Base-by-base conservation (phyloP, 2,329 filamentous ascomycete genomes). In the Hymenoscyphus scutula region DNA sequence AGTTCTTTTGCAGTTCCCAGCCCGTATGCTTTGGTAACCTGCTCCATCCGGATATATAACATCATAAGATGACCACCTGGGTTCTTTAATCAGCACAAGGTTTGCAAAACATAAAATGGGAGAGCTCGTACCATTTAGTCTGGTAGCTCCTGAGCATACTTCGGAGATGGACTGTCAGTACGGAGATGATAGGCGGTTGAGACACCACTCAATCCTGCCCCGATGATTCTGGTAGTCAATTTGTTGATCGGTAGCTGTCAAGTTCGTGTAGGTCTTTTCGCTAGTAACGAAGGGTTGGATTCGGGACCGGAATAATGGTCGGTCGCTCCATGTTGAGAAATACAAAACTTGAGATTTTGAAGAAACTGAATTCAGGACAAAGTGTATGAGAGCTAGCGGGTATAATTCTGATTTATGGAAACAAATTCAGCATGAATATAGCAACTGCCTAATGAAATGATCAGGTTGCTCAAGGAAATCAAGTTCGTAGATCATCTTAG, bases 61-160 rank as follows among this genome's bases (percentile, higher is more conserved):
- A 78, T 77, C 53, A 76, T 74, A 32, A 80, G 58, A 67, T 81
- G 78, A 15, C 54, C 32, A 27, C 54, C 54, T 56, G 29, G 3
- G 17, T n/a, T 55, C 34, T 37, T 37, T 2, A 37, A 37, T 37
- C 34, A 37, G 34, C 34, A 17, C 34, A 37, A 37, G 1, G 13
- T 37, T 15, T 37, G 34, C n/a, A n/a, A 13, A 13, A 37, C 17
- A 8, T 32, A 37, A 3, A 5, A 37, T 51, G 15, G 45, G 45
- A 13, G 11, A 15, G 45, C 3, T 8, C 45, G 45, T 51, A 30
- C 79, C 79, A 66, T 83, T 83, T n/a, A 75, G 70, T n/a, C 75
- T 75, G 10, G 75, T 77, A 5, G 76, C 76, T 15, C 76, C 76
- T 23, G 73, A 75, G 59, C 72, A 74, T 30, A 71, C 69, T 64